A percentile compares a stretch with the other conserved stretches of the same genome.
phyloP scores from a whole-genome alignment of 441 rosid genomes.

The Corymbia calophylla region DNA sequence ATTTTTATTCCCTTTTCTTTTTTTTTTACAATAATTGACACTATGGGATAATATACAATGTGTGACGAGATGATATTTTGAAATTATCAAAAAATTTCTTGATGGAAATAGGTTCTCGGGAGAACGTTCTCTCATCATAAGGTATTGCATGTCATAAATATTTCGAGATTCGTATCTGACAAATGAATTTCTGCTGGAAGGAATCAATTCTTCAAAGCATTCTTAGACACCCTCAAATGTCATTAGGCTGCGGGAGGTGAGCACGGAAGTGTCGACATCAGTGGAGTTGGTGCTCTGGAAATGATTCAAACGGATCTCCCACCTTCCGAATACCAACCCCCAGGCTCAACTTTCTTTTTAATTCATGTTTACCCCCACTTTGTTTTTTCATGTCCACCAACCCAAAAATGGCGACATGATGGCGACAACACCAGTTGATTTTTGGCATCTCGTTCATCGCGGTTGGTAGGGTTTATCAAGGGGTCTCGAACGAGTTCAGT shows the following conservation, averaged over 20 bases:
- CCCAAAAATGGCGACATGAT: not conserved
- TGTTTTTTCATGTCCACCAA: not conserved
- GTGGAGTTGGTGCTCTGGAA: not conserved
- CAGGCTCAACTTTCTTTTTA: not conserved
- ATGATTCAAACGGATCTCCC: constrained; percentile 30
- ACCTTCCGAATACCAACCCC: constrained; percentile 28
- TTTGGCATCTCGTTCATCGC: not conserved
- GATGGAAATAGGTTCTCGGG: fast-evolving
- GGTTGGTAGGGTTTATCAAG: not conserved
- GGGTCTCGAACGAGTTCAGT: too few species aligned
- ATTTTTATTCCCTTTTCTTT: not conserved
- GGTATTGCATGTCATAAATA: not conserved
- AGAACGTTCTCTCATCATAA: not conserved
- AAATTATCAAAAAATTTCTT: not conserved
- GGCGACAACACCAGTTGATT: not conserved
- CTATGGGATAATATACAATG: not conserved
- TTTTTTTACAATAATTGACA: not conserved
- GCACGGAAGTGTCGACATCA: not conserved
- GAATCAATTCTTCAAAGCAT: not conserved
- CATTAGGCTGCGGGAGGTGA: not conserved
- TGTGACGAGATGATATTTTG: fast-evolving
- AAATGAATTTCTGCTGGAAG: not conserved
- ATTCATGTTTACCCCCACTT: not conserved
- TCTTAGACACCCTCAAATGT: not conserved
- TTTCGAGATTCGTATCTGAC: not conserved